Conservation (phyloP, 306 rosid species). For the Cicer bijugum region DNA sequence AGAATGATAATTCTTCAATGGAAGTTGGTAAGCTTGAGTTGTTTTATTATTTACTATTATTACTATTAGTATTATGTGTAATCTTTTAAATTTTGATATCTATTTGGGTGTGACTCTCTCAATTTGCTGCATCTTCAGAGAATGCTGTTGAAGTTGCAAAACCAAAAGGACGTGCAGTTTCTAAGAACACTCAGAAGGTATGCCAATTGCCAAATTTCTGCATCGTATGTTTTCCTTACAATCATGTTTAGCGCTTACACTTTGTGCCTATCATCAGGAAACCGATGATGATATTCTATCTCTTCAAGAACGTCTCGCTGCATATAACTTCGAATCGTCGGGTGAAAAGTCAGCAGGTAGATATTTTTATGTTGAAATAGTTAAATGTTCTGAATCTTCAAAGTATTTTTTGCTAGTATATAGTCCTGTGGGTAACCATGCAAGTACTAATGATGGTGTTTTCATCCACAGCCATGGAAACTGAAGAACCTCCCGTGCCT, state of each 20-base stretch:
- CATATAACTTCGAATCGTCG: conserved; percentile 79
- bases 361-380: background rate
- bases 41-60: background rate
- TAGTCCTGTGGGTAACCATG: background rate
- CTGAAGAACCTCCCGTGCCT: conserved; percentile 57
- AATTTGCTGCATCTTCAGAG: conserved; percentile 45
- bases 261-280: conserved; percentile 48
- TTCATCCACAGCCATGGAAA: conserved; percentile 55
- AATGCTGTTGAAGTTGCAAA: conserved; percentile 47
- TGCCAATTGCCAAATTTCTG: background rate
- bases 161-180: conserved; percentile 54
- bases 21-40: conserved; percentile 66
- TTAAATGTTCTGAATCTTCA: conserved; percentile 17
- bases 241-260: conserved; percentile 3
- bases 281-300: conserved; percentile 65
- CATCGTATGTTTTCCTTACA: background rate
- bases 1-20: conserved; percentile 57
- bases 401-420: background rate
- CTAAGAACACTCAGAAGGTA: conserved; percentile 69
- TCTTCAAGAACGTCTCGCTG: conserved; percentile 93
- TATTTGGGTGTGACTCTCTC: background rate
- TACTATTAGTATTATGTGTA: background rate
- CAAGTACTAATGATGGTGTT: background rate
- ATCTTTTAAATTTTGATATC: background rate
- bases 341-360: conserved; percentile 69